A percentile compares a stretch with the other conserved stretches of the same genome.
Conservation (phyloP, 225 moss, liverwort and hornwort species). For the Pseudoscleropodium purum region DNA sequence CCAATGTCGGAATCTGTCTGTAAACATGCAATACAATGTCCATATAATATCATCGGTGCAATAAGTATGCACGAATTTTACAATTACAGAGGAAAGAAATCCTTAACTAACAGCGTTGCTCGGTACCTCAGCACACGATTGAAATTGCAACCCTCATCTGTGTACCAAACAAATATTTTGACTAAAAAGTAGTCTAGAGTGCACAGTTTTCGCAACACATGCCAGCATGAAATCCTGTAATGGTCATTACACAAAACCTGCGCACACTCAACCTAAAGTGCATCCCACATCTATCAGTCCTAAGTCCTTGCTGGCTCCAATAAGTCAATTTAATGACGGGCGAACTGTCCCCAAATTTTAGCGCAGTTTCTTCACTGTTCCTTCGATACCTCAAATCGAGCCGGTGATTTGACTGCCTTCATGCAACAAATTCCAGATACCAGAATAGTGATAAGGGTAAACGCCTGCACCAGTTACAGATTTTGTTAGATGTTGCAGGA, state of each 20-base stretch:
- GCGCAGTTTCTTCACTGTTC: conserved; percentile 15
- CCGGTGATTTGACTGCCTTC: conserved; percentile 46
- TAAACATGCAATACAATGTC: not conserved
- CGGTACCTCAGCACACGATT: not conserved
- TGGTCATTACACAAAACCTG: not conserved
- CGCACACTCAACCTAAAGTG: not conserved
- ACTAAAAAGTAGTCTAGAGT: not conserved
- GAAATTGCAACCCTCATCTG: not conserved
- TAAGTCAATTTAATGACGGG: not conserved
- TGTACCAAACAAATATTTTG: not conserved
- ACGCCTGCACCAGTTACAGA: conserved; percentile 22
- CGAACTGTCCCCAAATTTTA: not conserved
- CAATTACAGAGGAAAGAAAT: not conserved
- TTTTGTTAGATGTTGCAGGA: not conserved
- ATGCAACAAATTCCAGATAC: conserved; percentile 56
- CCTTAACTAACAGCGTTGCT: not conserved
- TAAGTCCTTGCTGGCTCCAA: not conserved
- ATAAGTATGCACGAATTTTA: conserved; percentile 8
- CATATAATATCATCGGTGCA: not conserved
- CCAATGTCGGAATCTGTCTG: not conserved
- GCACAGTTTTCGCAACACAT: not conserved
- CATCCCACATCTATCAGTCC: not conserved
- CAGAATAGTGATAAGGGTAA: conserved; percentile 45
- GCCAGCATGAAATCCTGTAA: not conserved
- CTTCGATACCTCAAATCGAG: conserved; percentile 47